phyloP scores from a whole-genome alignment of 306 rosid species.

The Quercus bicolor region DNA sequence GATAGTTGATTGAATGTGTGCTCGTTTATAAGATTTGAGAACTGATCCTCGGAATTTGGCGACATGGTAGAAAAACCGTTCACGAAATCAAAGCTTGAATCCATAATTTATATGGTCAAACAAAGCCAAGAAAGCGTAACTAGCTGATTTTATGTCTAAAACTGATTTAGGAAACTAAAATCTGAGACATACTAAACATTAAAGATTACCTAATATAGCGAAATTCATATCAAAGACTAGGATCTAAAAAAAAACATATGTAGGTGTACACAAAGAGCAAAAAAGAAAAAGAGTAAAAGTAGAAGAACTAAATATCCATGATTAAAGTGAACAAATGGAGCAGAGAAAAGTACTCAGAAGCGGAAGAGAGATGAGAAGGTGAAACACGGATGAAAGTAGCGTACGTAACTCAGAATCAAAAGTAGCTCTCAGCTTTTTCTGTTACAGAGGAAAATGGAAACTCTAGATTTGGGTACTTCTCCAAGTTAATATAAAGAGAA shows the following conservation, averaged over 20 bases:
- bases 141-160: too few relatives aligned
- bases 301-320: not conserved
- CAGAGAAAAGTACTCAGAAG: not conserved
- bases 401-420: too few relatives aligned
- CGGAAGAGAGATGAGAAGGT: not conserved
- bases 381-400: not conserved
- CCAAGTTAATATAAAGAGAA: too few relatives aligned
- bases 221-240: not conserved
- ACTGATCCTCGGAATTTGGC: conserved; percentile 16
- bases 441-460: too few relatives aligned
- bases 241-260: not conserved
- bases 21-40: conserved; percentile 7
- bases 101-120: conserved; percentile 15
- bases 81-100: conserved; percentile 26
- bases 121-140: too few relatives aligned
- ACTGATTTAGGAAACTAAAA: not conserved
- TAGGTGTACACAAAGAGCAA: not conserved
- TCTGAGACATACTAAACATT: not conserved
- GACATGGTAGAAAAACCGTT: not conserved
- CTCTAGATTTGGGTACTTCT: too few relatives aligned
- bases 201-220: not conserved
- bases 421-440: too few relatives aligned
- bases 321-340: not conserved
- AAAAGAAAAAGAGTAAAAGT: not conserved
- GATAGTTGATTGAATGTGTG: conserved; percentile 16